Conservation (phyloP, 2,329 filamentous ascomycete species). For the Byssothecium circinans region DNA sequence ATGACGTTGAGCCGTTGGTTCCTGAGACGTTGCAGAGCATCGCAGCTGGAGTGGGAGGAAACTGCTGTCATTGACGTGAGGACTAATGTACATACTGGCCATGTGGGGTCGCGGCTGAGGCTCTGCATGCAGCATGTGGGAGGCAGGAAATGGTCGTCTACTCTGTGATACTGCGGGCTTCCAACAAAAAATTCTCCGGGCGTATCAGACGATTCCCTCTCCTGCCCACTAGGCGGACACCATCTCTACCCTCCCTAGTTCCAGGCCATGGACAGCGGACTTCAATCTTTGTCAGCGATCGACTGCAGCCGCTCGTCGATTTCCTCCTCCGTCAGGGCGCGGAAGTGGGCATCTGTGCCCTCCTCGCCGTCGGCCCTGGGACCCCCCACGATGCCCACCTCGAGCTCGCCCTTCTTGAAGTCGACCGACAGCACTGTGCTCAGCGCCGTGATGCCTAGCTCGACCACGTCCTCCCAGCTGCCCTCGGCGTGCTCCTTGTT, state of each 20-base stretch:
- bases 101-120: slow-evolving; percentile 39
- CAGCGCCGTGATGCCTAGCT: slow-evolving; percentile 91
- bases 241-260: slow-evolving; percentile 21
- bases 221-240: slow-evolving; percentile 24
- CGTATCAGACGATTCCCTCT: slow-evolving; percentile 32
- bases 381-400: slow-evolving; percentile 95
- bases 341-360: slow-evolving; percentile 77
- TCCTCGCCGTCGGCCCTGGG: slow-evolving; percentile 80
- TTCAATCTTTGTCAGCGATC: slow-evolving; percentile 97
- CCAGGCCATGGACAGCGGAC: slow-evolving; percentile 23
- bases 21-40: slow-evolving; percentile 21
- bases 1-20: slow-evolving; percentile 30
- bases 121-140: background rate
- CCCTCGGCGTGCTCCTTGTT: slow-evolving; percentile 96
- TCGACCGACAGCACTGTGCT: slow-evolving; percentile 97
- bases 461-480: slow-evolving; percentile 95
- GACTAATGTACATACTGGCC: slow-evolving; percentile 33
- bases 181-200: slow-evolving; percentile 20
- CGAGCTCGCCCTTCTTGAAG: slow-evolving; percentile 99
- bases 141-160: slow-evolving; percentile 29
- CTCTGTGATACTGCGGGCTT: slow-evolving; percentile 36
- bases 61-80: slow-evolving; percentile 35
- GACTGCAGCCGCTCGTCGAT: slow-evolving; percentile 98
- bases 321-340: slow-evolving; percentile 91
- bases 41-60: slow-evolving; percentile 36